Evolutionary conservation across 1,284 basidiomycete genomes (phyloP).

Genomic region (Puccinia novopanici): DNA sequence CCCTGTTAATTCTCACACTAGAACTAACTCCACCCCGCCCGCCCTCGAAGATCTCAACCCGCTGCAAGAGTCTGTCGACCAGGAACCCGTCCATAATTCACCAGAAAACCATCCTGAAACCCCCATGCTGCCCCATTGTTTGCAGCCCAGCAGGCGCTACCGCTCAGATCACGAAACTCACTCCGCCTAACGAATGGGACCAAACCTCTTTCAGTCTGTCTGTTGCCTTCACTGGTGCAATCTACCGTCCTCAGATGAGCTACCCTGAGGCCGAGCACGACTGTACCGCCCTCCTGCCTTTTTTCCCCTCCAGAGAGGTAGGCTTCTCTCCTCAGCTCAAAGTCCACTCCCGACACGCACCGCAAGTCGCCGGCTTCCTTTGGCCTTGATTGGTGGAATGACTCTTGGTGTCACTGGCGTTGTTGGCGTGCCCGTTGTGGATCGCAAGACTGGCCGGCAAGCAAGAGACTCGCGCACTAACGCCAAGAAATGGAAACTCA

Average conservation of each 20-base stretch:
- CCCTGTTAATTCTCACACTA: not conserved
- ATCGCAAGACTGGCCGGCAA: slow-evolving; percentile 52
- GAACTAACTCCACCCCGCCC: not conserved
- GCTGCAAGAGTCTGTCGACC: not conserved
- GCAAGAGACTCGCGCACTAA: slow-evolving; percentile 39
- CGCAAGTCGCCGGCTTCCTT: slow-evolving; percentile 31
- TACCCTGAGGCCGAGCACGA: slow-evolving; percentile 26
- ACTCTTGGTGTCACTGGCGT: slow-evolving; percentile 58
- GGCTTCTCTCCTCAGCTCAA: slow-evolving; percentile 57
- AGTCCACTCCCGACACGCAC: slow-evolving; percentile 53
- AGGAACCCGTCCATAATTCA: not conserved
- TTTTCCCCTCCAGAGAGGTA: slow-evolving; percentile 58
- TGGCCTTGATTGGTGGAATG: slow-evolving; percentile 55
- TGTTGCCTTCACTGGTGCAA: slow-evolving; percentile 45
- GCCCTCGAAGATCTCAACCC: slow-evolving; percentile 20
- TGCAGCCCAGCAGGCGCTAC: not conserved
- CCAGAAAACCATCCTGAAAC: not conserved
- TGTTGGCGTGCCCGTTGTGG: slow-evolving; percentile 54
- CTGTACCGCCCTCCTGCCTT: slow-evolving; percentile 55
- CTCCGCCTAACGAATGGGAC: slow-evolving; percentile 32
- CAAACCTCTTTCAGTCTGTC: slow-evolving; percentile 48
- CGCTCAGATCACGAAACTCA: not conserved
- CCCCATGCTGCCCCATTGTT: not conserved
- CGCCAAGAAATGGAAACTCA: slow-evolving; percentile 52
- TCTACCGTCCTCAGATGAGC: slow-evolving; percentile 40